phyloP scores from a whole-genome alignment of 2,329 filamentous ascomycete species.

The Talaromyces sp. region DNA sequence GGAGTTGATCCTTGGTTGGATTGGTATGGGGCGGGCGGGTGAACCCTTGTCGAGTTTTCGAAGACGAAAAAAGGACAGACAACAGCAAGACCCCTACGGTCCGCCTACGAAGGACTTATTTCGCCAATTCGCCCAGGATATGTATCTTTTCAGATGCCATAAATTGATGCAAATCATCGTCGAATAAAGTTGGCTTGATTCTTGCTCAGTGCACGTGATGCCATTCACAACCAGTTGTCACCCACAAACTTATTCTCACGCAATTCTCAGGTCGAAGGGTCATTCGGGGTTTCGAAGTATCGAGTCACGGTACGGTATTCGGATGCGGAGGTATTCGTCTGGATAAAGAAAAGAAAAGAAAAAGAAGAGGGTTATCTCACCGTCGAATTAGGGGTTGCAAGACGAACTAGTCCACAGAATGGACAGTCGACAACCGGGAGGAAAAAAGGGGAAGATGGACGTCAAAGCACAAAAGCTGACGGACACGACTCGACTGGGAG shows the following conservation, averaged over 20 bases:
- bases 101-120: not conserved
- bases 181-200: not conserved
- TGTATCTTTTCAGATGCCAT: not conserved
- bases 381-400: conserved; percentile 28
- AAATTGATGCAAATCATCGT: not conserved
- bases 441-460: conserved; percentile 15
- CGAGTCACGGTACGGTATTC: conserved; percentile 1
- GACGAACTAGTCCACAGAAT: conserved; percentile 25
- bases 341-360: conserved; percentile 12
- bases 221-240: not conserved
- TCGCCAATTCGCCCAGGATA: not conserved
- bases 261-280: not conserved
- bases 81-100: not conserved
- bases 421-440: conserved; percentile 22
- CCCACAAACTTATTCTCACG: not conserved
- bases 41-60: not conserved
- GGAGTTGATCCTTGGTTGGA: not conserved
- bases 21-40: not conserved
- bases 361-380: conserved; percentile 16
- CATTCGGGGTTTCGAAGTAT: not conserved
- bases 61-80: not conserved
- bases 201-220: not conserved
- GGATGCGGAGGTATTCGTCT: conserved; percentile 4
- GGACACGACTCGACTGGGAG: conserved; percentile 36
- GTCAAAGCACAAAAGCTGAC: conserved; percentile 32